Evolutionary conservation across 176 grass and related monocot genomes (phyloP).

Genomic region (Oryza rufipogon): DNA sequence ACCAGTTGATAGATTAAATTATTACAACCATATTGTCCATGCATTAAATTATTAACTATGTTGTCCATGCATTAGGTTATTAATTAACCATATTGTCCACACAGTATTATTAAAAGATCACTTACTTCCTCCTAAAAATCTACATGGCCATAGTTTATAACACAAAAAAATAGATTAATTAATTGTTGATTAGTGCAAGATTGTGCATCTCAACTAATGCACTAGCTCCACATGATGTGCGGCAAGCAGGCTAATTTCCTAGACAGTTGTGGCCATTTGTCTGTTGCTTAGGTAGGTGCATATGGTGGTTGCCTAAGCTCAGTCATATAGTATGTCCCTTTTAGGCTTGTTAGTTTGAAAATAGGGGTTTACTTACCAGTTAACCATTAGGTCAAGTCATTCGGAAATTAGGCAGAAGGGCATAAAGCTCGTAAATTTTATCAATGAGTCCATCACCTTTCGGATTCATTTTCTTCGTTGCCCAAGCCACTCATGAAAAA

Average conservation of each 20-base stretch:
- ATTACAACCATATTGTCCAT: background rate
- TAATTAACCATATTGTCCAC: constrained; percentile 27
- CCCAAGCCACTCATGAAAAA: constrained; percentile 14
- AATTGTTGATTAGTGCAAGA: constrained; percentile 24
- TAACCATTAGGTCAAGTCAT: constrained; percentile 37
- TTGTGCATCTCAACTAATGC: constrained; percentile 43
- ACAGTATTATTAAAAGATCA: constrained; percentile 2
- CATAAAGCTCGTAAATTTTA: constrained; percentile 32
- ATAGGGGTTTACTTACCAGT: constrained; percentile 28
- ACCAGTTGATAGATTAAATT: background rate
- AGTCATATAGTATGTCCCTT: constrained; percentile 37
- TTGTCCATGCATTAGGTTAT: background rate
- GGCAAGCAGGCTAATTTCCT: constrained; percentile 4
- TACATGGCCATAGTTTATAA: background rate
- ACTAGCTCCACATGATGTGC: constrained; percentile 20
- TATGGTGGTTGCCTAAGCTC: constrained; percentile 44
- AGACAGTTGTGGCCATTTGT: constrained; percentile 12
- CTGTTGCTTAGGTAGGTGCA: constrained; percentile 20
- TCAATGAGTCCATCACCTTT: constrained; percentile 6
- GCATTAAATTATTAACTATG: background rate
- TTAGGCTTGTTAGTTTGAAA: constrained; percentile 33
- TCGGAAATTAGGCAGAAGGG: constrained; percentile 53
- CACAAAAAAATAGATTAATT: background rate
- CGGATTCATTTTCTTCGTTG: constrained; percentile 9
- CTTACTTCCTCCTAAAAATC: background rate